Evolutionary conservation across 495 filamentous ascomycete genomes (phyloP).

Genomic region (Aspergillus coremiiformis): DNA sequence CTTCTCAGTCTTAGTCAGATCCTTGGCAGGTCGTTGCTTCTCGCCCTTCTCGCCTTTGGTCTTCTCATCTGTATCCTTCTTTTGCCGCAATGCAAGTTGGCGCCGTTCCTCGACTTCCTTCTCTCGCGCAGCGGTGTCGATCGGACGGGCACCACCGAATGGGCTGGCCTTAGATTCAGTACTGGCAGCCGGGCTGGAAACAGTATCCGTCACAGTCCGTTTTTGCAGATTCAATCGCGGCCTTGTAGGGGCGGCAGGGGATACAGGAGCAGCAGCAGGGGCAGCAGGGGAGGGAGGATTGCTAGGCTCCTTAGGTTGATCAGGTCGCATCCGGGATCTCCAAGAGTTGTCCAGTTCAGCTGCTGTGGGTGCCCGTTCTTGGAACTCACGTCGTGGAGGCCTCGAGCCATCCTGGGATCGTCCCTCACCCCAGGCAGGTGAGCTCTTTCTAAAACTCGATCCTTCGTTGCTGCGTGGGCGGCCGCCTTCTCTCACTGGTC

Average conservation of each 20-base stretch:
- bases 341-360: constrained; percentile 83
- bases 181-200: constrained; percentile 36
- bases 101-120: constrained; percentile 85
- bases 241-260: constrained; percentile 50
- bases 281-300: constrained; percentile 49
- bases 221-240: constrained; percentile 80
- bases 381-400: constrained; percentile 73
- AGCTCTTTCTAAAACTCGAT: constrained; percentile 52
- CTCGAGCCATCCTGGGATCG: constrained; percentile 73
- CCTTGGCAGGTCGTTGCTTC: constrained; percentile 46
- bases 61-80: constrained; percentile 85
- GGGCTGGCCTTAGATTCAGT: constrained; percentile 76
- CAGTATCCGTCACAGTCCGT: constrained; percentile 74
- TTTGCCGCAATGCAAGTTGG: constrained; percentile 61
- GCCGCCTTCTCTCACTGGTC: constrained; percentile 56
- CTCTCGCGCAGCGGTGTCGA: constrained; percentile 82
- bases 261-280: constrained; percentile 30
- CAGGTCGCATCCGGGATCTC: constrained; percentile 76
- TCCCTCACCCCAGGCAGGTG: constrained; percentile 83
- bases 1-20: constrained; percentile 47
- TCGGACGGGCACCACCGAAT: constrained; percentile 85
- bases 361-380: constrained; percentile 72
- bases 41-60: constrained; percentile 56
- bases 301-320: constrained; percentile 58
- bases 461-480: constrained; percentile 62